These are phyloP conservation scores for Rhynchospora tenuis DNA, from an alignment of 176 grass and related monocot species.

Conservation along the genomic window DNA sequence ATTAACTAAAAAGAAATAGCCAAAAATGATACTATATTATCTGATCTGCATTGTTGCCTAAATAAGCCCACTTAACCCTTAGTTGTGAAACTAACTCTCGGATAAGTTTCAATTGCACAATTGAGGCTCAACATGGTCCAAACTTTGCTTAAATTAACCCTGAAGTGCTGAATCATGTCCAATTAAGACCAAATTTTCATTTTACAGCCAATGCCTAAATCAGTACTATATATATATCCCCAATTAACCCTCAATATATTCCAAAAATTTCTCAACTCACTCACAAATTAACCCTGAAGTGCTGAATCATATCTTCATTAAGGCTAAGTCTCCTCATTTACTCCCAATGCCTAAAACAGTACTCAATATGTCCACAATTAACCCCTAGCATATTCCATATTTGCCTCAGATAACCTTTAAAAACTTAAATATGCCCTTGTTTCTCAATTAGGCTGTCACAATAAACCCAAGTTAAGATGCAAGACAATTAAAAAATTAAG, in stretches of 20 bases:
- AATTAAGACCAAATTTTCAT: neutral
- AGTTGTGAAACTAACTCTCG: neutral
- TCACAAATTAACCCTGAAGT: neutral
- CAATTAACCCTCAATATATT: neutral
- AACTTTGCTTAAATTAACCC: neutral
- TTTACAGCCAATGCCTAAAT: neutral
- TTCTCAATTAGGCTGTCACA: neutral
- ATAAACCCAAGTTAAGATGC: neutral
- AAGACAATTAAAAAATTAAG: neutral
- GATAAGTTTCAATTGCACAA: neutral
- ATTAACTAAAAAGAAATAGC: neutral
- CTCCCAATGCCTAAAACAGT: neutral
- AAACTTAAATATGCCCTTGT: neutral
- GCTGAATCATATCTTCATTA: neutral
- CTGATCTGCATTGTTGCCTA: neutral
- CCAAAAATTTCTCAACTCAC: neutral
- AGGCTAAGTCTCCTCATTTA: neutral
- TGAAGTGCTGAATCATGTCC: neutral
- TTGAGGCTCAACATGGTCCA: neutral
- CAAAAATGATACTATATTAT: neutral
- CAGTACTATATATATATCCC: neutral
- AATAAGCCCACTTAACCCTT: neutral
- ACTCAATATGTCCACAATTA: neutral
- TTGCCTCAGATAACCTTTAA: neutral
- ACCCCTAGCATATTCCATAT: neutral